These are phyloP conservation scores for Syncephalastrum monosporum DNA, from an alignment of 371 early-diverging fungal species.

Conservation along the genomic window DNA sequence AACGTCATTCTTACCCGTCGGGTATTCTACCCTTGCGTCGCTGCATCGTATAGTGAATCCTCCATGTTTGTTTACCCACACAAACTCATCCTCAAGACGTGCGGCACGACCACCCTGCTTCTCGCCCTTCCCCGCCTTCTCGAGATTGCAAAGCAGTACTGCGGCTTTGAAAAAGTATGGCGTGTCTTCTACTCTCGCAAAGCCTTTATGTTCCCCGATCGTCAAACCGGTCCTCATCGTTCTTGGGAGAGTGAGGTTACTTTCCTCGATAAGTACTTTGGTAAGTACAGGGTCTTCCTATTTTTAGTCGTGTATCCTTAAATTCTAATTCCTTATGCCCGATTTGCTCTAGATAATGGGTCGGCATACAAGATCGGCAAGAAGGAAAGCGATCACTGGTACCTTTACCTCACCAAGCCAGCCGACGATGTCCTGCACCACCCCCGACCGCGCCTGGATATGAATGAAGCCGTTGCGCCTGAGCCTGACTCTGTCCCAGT, in stretches of 20 bases:
- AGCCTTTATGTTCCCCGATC: slow-evolving; percentile 94
- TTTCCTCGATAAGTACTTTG: slow-evolving; percentile 69
- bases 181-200: slow-evolving; percentile 95
- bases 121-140: slow-evolving; percentile 82
- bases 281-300: slow-evolving; percentile 26
- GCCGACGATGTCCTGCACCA: slow-evolving; percentile 50
- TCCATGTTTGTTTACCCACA: slow-evolving; percentile 96
- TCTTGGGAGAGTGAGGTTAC: slow-evolving; percentile 89
- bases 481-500: neutral
- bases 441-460: slow-evolving; percentile 5
- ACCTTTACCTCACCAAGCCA: slow-evolving; percentile 82
- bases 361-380: slow-evolving; percentile 92
- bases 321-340: neutral
- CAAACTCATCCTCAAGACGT: slow-evolving; percentile 94
- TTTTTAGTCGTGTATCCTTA: neutral
- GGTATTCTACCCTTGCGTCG: neutral
- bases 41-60: slow-evolving; percentile 68
- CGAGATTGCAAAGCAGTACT: slow-evolving; percentile 74
- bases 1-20: slow-evolving; percentile 16
- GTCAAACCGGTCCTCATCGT: slow-evolving; percentile 85
- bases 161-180: slow-evolving; percentile 72
- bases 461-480: neutral
- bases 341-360: slow-evolving; percentile 52
- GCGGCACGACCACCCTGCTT: slow-evolving; percentile 94
- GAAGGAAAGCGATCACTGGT: slow-evolving; percentile 94